phyloP scores from a whole-genome alignment of 2,329 filamentous ascomycete species.

The Pezicula neosporulosa region DNA sequence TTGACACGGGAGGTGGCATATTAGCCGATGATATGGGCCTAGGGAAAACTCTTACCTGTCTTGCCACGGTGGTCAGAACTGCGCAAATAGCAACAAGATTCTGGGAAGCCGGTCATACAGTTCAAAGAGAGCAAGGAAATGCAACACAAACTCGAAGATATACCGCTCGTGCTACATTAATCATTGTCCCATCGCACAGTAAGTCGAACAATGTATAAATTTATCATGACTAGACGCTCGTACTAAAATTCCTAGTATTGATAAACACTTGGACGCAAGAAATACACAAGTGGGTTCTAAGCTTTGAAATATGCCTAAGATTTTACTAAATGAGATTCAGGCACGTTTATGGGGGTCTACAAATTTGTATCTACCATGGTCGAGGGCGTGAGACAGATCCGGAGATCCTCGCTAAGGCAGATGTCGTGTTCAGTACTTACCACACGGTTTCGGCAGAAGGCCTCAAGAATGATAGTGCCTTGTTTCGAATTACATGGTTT shows the following conservation, averaged over 20 bases:
- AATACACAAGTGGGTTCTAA: no score
- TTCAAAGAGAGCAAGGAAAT: slow-evolving; percentile 5
- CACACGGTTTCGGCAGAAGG: slow-evolving; percentile 27
- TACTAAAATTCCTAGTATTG: no score
- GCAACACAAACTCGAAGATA: slow-evolving; percentile 8
- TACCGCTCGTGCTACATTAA: slow-evolving; percentile 31
- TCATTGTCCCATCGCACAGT: slow-evolving; percentile 29
- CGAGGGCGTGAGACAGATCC: no score
- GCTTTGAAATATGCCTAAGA: no score
- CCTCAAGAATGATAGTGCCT: slow-evolving; percentile 22
- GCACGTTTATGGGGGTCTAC: no score
- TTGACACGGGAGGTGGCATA: slow-evolving; percentile 58
- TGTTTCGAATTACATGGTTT: slow-evolving; percentile 38
- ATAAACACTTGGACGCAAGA: no score
- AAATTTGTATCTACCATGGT: no score
- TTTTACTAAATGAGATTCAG: no score
- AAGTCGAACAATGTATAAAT: no score
- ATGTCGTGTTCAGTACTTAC: slow-evolving; percentile 46
- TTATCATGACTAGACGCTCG: no score
- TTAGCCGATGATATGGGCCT: slow-evolving; percentile 56
- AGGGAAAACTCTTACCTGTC: slow-evolving; percentile 47
- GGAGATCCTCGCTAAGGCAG: slow-evolving; percentile 17
- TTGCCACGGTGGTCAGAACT: slow-evolving; percentile 18
- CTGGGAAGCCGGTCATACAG: no score
- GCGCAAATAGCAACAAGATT: slow-evolving; percentile 39